Evolutionary conservation across 2,329 filamentous ascomycete genomes (phyloP), one percentile per base, ranked within the genome.

Genomic region (Chrysoporthe deuterocubensis): DNA sequence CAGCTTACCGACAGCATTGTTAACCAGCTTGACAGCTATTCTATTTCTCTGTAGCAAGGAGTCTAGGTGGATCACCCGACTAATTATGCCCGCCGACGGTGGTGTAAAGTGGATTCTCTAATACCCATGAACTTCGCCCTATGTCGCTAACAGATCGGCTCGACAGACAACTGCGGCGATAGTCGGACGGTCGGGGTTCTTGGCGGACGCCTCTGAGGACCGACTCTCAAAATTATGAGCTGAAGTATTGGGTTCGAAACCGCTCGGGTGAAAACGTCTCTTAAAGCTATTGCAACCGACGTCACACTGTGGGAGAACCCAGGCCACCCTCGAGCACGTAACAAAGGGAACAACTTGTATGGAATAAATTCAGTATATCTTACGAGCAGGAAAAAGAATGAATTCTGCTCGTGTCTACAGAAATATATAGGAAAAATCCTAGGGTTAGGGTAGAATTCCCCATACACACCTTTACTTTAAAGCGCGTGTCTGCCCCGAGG

Each of bases 1-100:
- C 16, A 6, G 7, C 18, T 9, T 16, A 8, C 14, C 26, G 16
- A 13, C 0, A 37, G 21, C 0, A 3, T 40, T 48, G n/a, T 54
- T 66, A 40, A 66, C 16, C 16, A 21, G 37, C 1, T 13, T 7
- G 37, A 5, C 8, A 75, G 74, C 72, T 1, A 71, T 75, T 16
- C 48, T 75, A 0, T 75, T 75, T 48, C 71, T 76, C 0, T 63
- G 69, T 18, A 75, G 74, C 46, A 76, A 73, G 63, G 75, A 75
- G 52, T 72, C 74, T 0, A 48, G 70, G 2, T 75, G 74, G 74
- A 76, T 76, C 7, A 76, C 75, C 0, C 74, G 74, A 1, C 59
- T 74, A 0, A 70, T 74, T 14, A 73, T 76, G 74, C 74, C 73
- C 5, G 71, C 76, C 1, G 74, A 76, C 54, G 75, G 72, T 6